Base-by-base conservation (phyloP, 352 stramenopile genomes). In the Phytophthora ohioensis region DNA sequence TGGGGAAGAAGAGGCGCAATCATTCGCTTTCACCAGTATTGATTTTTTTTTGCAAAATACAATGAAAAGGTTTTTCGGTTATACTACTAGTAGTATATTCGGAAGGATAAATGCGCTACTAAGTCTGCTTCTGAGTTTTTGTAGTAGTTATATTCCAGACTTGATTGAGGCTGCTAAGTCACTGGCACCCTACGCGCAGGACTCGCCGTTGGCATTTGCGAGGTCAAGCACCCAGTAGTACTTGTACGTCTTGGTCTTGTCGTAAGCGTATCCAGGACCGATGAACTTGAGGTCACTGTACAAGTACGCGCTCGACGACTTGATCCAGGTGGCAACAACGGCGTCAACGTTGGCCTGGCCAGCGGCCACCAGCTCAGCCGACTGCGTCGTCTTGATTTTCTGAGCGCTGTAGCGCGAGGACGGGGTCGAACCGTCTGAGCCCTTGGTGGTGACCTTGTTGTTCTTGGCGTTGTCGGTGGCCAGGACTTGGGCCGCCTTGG, bases 261-360 rank as follows among this genome's bases (percentile, higher is more conserved):
- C 64, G 69, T 76, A 76, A 13, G 49, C 57, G 66, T 81, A 78
- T 6, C 74, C 74, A 1, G 62, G 55, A 0, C 74, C 74, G 43
- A 81, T 59, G 59, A 69, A 81, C 52, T 55, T 62, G 42, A 64
- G 52, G 59, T 76, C 65, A 12, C 41, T 54, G 46, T 81, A 77
- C 35, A 85, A 71, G 32, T 71, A 69, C 36, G 75, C 70, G 12
- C 69, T 67, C 1, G 66, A 46, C 21, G 69, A 69, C 43, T 84
- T 79, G 59, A 79, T 55, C 80, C 78, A 88, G 39, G 70, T 43
- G 12, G 61, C 75, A 27, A 88, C 75, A 9, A 84, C 69, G 10
- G 32, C 49, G 31, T 79, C 58, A 11, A 76, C 75, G 4, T 66
- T 64, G 7, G 41, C 56, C 15, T 85, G 71, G 8, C 81, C 81